phyloP scores from a whole-genome alignment of 2,329 filamentous ascomycete species.

The Gaeumannomyces tritici region DNA sequence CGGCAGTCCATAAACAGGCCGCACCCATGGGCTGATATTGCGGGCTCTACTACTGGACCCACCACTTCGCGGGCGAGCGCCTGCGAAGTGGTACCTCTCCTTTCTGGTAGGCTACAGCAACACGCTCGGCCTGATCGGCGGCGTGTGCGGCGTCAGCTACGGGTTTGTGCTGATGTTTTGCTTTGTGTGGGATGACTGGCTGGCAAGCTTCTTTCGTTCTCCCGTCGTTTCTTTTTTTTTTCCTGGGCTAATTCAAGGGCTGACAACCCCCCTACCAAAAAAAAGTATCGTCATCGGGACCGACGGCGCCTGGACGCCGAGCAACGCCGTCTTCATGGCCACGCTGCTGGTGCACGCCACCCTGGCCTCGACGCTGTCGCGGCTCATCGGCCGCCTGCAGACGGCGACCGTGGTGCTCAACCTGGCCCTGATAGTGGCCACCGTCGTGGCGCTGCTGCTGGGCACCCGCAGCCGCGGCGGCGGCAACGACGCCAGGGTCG shows the following conservation, averaged over 20 bases:
- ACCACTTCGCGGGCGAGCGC: conserved; percentile 45
- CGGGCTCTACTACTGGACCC: conserved; percentile 49
- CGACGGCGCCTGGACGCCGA: conserved; percentile 45
- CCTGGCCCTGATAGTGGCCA: conserved; percentile 42
- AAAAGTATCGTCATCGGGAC: conserved; percentile 40
- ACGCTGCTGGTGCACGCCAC: conserved; percentile 44
- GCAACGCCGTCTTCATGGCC: conserved; percentile 44
- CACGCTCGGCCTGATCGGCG: conserved; percentile 49
- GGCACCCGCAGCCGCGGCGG: conserved; percentile 23
- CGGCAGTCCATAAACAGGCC: too few relatives aligned
- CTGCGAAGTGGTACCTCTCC: conserved; percentile 46
- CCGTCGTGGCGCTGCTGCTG: conserved; percentile 46
- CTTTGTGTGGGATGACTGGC: conserved; percentile 27
- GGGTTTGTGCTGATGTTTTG: conserved; percentile 47
- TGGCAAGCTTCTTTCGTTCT: too few relatives aligned
- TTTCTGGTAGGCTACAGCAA: conserved; percentile 54
- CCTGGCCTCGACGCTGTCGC: conserved; percentile 39
- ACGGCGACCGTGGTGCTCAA: conserved; percentile 46
- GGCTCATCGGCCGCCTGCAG: conserved; percentile 50
- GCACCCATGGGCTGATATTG: too few relatives aligned
- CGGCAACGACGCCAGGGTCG: conserved; percentile 34
- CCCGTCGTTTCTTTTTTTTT: background rate
- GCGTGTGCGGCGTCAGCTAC: conserved; percentile 51
- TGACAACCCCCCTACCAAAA: conserved; percentile 3
- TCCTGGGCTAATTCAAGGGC: background rate